A percentile compares a stretch with the other conserved stretches of the same genome.
Conservation (phyloP, 2,329 filamentous ascomycete species). For the Dothideomycetes sp. region DNA sequence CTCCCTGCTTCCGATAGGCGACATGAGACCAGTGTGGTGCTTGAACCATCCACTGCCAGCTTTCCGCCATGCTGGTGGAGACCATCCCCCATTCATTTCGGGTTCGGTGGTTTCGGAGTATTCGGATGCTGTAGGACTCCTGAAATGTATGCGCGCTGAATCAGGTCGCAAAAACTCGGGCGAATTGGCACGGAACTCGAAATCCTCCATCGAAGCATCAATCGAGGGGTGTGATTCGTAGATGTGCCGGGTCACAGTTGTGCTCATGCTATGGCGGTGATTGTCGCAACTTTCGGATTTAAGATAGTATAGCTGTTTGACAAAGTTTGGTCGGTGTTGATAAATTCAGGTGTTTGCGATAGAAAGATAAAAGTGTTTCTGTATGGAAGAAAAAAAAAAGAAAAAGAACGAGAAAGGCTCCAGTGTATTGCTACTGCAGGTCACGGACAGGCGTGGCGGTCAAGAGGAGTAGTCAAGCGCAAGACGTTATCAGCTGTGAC, state of each 20-base stretch:
- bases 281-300: constrained; percentile 10
- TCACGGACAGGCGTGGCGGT: constrained; percentile 9
- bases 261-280: constrained; percentile 16
- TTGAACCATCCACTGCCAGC: constrained; percentile 51
- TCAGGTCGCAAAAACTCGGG: constrained; percentile 51
- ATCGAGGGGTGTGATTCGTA: constrained; percentile 50
- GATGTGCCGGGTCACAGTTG: constrained; percentile 26
- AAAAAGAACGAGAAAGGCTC: not conserved
- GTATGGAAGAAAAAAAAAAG: not conserved
- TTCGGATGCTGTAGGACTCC: constrained; percentile 33
- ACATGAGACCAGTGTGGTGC: constrained; percentile 24
- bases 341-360: not conserved
- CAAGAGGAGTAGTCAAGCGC: constrained; percentile 7
- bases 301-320: too few species aligned
- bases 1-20: constrained; percentile 27
- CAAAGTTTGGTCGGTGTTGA: too few species aligned
- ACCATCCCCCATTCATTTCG: constrained; percentile 49
- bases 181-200: constrained; percentile 46
- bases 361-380: not conserved
- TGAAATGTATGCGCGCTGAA: constrained; percentile 37
- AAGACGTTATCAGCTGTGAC: constrained; percentile 12
- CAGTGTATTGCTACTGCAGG: too few species aligned
- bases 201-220: constrained; percentile 53
- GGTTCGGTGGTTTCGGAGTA: constrained; percentile 36
- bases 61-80: constrained; percentile 55